Conservation (phyloP, 192 early-diverging fungal genomes). For the Podila epicladia region DNA sequence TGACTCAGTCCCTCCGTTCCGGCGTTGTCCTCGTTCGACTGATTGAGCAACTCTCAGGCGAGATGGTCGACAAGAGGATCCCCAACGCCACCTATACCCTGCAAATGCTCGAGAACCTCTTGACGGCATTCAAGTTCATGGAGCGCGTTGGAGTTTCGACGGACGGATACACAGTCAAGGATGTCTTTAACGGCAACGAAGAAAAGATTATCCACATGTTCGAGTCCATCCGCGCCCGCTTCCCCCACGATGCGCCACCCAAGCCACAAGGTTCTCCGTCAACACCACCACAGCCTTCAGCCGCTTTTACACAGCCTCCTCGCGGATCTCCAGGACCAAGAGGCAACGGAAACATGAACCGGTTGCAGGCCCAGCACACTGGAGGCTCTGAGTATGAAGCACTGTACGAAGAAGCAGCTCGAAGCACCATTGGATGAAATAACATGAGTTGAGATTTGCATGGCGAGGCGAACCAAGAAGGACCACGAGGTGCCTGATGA, state of each 20-base stretch:
- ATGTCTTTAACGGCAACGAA: constrained; percentile 36
- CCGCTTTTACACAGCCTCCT: background rate
- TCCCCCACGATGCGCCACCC: constrained; percentile 14
- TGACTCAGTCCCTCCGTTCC: constrained; percentile 52
- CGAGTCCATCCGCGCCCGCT: constrained; percentile 15
- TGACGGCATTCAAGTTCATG: constrained; percentile 63
- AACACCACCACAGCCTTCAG: background rate
- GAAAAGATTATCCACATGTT: constrained; percentile 32
- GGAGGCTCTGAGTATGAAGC: constrained; percentile 32
- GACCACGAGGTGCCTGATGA: too few relatives aligned
- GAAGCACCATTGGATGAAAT: constrained; percentile 21
- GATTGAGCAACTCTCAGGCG: constrained; percentile 52
- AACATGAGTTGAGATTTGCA: background rate
- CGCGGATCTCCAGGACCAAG: constrained; percentile 1
- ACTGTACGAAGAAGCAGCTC: constrained; percentile 26
- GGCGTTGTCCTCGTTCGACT: constrained; percentile 55
- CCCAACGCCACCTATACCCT: constrained; percentile 53
- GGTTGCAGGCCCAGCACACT: constrained; percentile 18
- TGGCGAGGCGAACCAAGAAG: background rate
- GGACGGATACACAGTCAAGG: constrained; percentile 61
- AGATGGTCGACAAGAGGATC: constrained; percentile 49
- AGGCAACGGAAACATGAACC: constrained; percentile 7
- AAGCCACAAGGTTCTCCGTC: background rate
- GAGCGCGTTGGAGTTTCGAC: constrained; percentile 57
- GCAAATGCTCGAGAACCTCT: constrained; percentile 57